A percentile compares a stretch with the other conserved stretches of the same genome.
Evolutionary conservation across 495 filamentous ascomycete genomes (phyloP).

Genomic region (Clavariopsis aquatica): DNA sequence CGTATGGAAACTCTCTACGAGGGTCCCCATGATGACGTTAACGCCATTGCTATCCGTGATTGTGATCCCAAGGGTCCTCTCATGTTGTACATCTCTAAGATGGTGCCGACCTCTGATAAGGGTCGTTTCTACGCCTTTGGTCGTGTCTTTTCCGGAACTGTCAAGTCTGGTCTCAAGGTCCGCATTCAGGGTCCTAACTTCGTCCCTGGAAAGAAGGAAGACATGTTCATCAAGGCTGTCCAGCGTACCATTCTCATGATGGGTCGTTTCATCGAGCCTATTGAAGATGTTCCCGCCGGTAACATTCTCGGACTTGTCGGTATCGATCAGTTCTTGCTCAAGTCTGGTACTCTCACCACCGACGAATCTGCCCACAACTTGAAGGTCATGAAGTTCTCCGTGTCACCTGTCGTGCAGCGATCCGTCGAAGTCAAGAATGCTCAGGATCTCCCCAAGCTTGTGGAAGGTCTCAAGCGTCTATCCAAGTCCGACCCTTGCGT

Average conservation of each 20-base stretch:
- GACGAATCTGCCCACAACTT: constrained; percentile 98
- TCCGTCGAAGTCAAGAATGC: constrained; percentile 99
- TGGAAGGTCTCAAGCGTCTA: constrained; percentile 99
- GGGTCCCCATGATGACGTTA: constrained; percentile 89
- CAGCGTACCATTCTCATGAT: constrained; percentile 99
- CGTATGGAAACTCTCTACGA: constrained; percentile 99
- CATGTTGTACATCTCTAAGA: constrained; percentile 99
- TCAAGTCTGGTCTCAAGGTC: constrained; percentile 97
- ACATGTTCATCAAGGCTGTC: constrained; percentile 99
- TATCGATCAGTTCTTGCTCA: constrained; percentile 99
- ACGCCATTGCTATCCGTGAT: constrained; percentile 92
- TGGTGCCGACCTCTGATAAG: constrained; percentile 99
- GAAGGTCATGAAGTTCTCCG: constrained; percentile 99
- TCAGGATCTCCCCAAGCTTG: constrained; percentile 98
- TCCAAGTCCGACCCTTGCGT: constrained; percentile 99
- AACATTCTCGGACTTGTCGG: constrained; percentile 99
- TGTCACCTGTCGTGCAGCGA: constrained; percentile 97
- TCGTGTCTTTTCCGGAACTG: constrained; percentile 98
- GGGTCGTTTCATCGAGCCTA: constrained; percentile 98
- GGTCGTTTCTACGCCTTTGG: constrained; percentile 99
- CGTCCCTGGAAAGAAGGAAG: constrained; percentile 95
- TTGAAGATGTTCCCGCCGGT: constrained; percentile 97
- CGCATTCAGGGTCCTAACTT: constrained; percentile 99
- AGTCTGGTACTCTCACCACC: constrained; percentile 98
- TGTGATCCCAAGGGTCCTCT: constrained; percentile 96